These are phyloP conservation scores for Tetrapyrgos nigripes DNA, from an alignment of 1,284 basidiomycete species.

Conservation along the genomic window DNA sequence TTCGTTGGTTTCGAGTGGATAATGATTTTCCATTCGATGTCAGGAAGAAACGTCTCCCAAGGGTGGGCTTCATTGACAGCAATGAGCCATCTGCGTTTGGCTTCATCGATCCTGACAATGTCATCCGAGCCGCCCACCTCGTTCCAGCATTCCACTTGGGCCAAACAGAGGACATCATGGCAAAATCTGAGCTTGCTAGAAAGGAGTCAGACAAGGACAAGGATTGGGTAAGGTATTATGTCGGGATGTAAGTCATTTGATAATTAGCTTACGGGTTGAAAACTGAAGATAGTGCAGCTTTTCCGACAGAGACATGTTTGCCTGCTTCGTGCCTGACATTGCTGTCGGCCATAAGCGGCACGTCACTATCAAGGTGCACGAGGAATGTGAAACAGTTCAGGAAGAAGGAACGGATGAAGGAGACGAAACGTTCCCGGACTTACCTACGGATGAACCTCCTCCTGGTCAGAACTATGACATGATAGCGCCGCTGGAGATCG, in stretches of 20 bases:
- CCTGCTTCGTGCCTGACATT: slow-evolving; percentile 18
- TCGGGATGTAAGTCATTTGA: slow-evolving; percentile 30
- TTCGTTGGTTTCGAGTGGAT: background rate
- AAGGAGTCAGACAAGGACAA: slow-evolving; percentile 14
- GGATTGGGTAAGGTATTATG: slow-evolving; percentile 33
- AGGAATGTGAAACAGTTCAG: background rate
- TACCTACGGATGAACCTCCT: background rate
- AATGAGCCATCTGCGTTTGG: slow-evolving; percentile 30
- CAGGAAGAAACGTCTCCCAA: slow-evolving; percentile 9
- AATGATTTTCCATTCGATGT: background rate
- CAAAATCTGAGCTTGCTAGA: slow-evolving; percentile 18
- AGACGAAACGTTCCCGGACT: too few species aligned
- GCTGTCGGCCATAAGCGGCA: background rate
- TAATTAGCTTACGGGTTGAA: background rate
- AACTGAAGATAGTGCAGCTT: slow-evolving; percentile 18
- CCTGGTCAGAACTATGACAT: background rate
- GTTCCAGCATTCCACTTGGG: slow-evolving; percentile 30
- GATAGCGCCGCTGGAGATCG: background rate
- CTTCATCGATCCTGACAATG: slow-evolving; percentile 33
- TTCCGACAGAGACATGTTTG: slow-evolving; percentile 29
- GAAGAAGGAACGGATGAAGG: background rate
- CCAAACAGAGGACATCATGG: slow-evolving; percentile 19
- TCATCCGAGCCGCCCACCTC: slow-evolving; percentile 31
- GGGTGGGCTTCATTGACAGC: slow-evolving; percentile 28
- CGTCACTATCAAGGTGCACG: background rate